Base-by-base conservation (phyloP, 176 grass and related monocot genomes). In the Phyllostachys edulis region DNA sequence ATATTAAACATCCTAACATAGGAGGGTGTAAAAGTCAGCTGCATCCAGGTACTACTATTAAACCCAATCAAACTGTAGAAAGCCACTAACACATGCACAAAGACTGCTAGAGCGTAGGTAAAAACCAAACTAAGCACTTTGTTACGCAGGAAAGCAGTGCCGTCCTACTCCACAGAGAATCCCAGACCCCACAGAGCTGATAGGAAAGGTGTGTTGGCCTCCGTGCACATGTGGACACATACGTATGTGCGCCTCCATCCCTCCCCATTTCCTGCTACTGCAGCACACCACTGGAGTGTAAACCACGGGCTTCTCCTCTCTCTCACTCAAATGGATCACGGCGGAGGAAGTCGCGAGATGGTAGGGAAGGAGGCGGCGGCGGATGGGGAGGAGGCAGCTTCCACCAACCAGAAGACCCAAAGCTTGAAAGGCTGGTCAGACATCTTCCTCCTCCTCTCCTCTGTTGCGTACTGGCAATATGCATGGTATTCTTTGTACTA, bases 391-490 rank as follows among this genome's bases (percentile, higher is more conserved):
- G 69, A 52, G 44, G 80, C 46, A 13, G 62, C 26, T 75, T 89
- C 73, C 72, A 82, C 52, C 52, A 82, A 88, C 55, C 72, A 88
- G 79, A 49, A 74, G 63, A 88, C 29, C 72, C 51, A 69, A 36
- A 77, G 73, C 72, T 59, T 83, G 62, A 32, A 32, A 51, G 80
- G 63, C 79, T 77, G 86, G 86, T 87, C 49, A 56, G 44, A 20
- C 49, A 46, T 36, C 57, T 20, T 76, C 36, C 46, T 64, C 36
- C 46, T 64, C 45, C 45, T 46, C 37, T 73, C 9, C 70, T 66
- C 46, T 75, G 11, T 52, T 2, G 36, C 18, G 61, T 11, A 68
- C 62, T 32, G 62, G 17, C 26, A 36, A 61, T 44, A 42, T 46
- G 32, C 24, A 34, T 69, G n/a, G 10, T 34, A 12, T 18, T 60